A percentile compares a stretch with the other conserved stretches of the same genome.
Conservation (phyloP, 2,329 filamentous ascomycete genomes). For the Calcarisporium arbuscula region DNA sequence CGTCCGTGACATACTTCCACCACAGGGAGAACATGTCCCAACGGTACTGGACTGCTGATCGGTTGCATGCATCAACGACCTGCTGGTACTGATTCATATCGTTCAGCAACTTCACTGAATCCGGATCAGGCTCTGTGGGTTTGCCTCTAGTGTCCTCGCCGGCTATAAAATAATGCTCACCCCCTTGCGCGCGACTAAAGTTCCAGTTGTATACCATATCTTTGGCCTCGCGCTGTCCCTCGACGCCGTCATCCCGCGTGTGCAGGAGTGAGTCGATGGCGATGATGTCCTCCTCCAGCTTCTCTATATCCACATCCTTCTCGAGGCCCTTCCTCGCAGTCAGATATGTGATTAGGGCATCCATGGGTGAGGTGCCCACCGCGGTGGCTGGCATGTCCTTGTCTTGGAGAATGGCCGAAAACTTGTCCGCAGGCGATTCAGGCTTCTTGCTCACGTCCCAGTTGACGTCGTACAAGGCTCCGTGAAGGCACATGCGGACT, state of each 20-base stretch:
- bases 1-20: constrained; percentile 30
- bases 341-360: constrained; percentile 29
- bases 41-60: constrained; percentile 15
- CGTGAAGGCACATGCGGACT: constrained; percentile 23
- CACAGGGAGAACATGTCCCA: constrained; percentile 36
- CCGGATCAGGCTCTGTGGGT: constrained; percentile 3
- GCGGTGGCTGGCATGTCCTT: constrained; percentile 17
- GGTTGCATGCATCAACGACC: constrained; percentile 14
- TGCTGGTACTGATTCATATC: constrained; percentile 17
- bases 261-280: constrained; percentile 20
- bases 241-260: constrained; percentile 24
- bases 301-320: constrained; percentile 4
- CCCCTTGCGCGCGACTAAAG: constrained; percentile 19
- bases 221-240: constrained; percentile 21
- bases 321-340: constrained; percentile 17
- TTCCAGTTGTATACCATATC: constrained; percentile 24
- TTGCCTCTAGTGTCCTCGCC: constrained; percentile 10
- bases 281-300: constrained; percentile 22
- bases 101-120: constrained; percentile 6
- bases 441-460: constrained; percentile 26
- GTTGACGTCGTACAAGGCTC: constrained; percentile 29
- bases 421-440: constrained; percentile 23
- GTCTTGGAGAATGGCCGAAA: constrained; percentile 12
- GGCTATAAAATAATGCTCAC: constrained; percentile 17
- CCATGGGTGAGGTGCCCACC: constrained; percentile 32